These are phyloP conservation scores for Leptographium flavum DNA, from an alignment of 2,329 filamentous ascomycete genomes.

Conservation along the genomic window DNA sequence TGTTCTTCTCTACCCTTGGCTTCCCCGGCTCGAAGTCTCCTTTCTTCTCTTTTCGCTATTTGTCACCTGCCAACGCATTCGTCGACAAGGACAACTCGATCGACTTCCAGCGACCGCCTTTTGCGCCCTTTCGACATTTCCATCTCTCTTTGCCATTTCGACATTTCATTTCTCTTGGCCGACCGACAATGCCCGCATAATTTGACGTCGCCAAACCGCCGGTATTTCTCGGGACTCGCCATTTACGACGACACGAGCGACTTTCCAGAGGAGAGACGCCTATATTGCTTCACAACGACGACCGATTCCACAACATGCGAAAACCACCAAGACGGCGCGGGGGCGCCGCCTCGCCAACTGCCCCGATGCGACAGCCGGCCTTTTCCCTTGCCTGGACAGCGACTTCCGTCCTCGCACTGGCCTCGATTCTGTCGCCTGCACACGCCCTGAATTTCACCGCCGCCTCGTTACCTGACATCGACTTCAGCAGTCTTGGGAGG, in stretches of 20 bases:
- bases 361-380: conserved; percentile 2
- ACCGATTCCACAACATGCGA: conserved; percentile 29
- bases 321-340: conserved; percentile 27
- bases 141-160: no score
- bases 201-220: not conserved
- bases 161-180: not conserved
- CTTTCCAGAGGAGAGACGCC: not conserved
- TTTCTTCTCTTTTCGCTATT: not conserved
- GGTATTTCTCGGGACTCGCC: not conserved
- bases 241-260: not conserved
- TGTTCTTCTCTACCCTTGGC: not conserved
- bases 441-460: conserved; percentile 43
- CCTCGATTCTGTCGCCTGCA: conserved; percentile 25
- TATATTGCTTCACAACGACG: not conserved
- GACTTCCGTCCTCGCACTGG: conserved; percentile 22
- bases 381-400: conserved; percentile 4
- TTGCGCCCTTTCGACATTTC: not conserved
- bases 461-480: conserved; percentile 57
- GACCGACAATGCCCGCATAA: not conserved
- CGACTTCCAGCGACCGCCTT: not conserved
- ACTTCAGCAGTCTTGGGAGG: conserved; percentile 63
- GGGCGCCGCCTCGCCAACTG: conserved; percentile 15
- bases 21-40: no score
- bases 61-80: not conserved
- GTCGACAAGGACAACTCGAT: not conserved